Base-by-base conservation (phyloP, 768 basidiomycete species). In the Lyophyllum atratum region DNA sequence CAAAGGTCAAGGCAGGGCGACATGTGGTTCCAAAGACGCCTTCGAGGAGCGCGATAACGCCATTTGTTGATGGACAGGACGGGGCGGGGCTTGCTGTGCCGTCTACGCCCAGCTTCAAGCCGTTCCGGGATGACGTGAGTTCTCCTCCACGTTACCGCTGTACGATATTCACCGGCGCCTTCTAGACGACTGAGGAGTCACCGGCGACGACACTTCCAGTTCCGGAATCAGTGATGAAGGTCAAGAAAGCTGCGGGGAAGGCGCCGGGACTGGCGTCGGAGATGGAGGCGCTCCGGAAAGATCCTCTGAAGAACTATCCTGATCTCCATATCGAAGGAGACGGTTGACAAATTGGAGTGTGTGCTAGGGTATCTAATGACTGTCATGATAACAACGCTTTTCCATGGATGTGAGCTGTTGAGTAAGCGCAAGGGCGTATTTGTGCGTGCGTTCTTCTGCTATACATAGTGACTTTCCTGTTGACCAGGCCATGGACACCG, bases 221-320 rank as follows among this genome's bases (percentile, higher is more conserved):
- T 44, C 76, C 78, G n/a, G 82, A 83, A 49, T 78, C 84, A n/a
- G 78, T 86, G 21, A 90, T 90, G 82, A 90, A 84, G 66, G 77
- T 79, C 50, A 89, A 87, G 72, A 76, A 74, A 59, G 70, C 74
- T 55, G 73, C 78, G 55, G 60, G 71, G 51, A 79, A 74, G 61
- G 80, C 76, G 11, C 70, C 76, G 9, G 62, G 68, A 22, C 70
- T 79, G 37, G 72, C 78, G 28, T 83, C 86, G 2, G 90, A 92
- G 69, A 89, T 89, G 29, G 91, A 93, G 66, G 90, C 89, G 2
- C 67, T 93, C 56, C 77, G 90, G 58, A 89, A 83, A 63, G 88
- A 92, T 67, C 91, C 91, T 1, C 72, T 93, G 68, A 92, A 90
- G 76, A 92, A 93, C 66, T 91, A 92, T 69, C 39, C 59, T 47